phyloP scores from a whole-genome alignment of 257 asterid genomes.

The Przewalskia tangutica region DNA sequence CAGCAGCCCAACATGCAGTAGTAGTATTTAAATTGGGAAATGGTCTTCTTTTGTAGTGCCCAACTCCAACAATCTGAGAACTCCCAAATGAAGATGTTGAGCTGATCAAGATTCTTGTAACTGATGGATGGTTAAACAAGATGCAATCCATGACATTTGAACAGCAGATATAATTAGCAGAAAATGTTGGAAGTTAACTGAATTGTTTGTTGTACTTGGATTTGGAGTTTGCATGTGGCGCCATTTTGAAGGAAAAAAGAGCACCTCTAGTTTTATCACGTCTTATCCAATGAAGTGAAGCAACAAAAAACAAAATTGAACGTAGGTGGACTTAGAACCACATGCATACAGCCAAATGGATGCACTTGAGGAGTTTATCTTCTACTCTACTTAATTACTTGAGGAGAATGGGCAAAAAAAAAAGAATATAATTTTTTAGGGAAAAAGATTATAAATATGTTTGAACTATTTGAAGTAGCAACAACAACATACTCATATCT shows the following conservation, averaged over 20 bases:
- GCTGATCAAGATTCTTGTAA: constrained; percentile 22
- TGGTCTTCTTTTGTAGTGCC: constrained; percentile 13
- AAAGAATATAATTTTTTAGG: too few species aligned
- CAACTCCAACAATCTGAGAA: constrained; percentile 4
- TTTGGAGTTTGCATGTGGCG: constrained; percentile 1
- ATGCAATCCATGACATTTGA: constrained; percentile 28
- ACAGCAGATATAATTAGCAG: too few species aligned
- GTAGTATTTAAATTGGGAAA: constrained; percentile 7
- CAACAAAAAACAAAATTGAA: not conserved
- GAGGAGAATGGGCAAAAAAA: too few species aligned
- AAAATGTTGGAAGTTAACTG: not conserved
- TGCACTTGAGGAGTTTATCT: too few species aligned
- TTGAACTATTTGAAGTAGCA: too few species aligned
- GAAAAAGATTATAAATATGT: too few species aligned
- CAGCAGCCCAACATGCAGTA: constrained; percentile 27
- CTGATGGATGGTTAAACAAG: constrained; percentile 22
- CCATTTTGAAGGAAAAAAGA: not conserved
- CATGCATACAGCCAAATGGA: not conserved
- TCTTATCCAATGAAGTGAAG: constrained; percentile 8
- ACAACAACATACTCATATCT: too few species aligned
- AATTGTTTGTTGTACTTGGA: not conserved
- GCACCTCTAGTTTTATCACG: constrained; percentile 17
- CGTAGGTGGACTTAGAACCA: not conserved
- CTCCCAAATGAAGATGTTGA: constrained; percentile 13
- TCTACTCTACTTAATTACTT: too few species aligned